phyloP scores from a whole-genome alignment of 352 stramenopile genomes.

The Globisporangium megalacanthum region DNA sequence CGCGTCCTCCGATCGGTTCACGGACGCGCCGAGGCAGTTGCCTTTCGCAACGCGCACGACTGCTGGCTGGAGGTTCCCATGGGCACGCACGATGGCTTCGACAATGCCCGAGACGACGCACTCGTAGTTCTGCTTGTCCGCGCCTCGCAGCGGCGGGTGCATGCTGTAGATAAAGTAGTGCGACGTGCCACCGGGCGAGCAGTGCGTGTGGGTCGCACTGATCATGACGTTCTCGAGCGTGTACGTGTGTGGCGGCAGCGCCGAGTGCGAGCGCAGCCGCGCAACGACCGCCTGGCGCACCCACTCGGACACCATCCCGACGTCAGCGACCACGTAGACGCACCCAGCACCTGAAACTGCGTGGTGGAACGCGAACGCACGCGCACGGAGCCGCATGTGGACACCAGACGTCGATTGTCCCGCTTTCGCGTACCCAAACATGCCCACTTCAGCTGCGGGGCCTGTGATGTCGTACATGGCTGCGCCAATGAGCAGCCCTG shows the following conservation, averaged over 20 bases:
- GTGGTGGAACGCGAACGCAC: conserved; percentile 76
- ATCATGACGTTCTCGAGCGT: conserved; percentile 80
- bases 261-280: conserved; percentile 42
- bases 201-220: conserved; percentile 91
- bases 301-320: conserved; percentile 87
- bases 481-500: conserved; percentile 50
- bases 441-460: conserved; percentile 73
- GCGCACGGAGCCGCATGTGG: conserved; percentile 80
- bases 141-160: conserved; percentile 65
- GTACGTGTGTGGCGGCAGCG: conserved; percentile 42
- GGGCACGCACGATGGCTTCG: conserved; percentile 68
- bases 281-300: conserved; percentile 77
- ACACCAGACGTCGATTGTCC: conserved; percentile 75
- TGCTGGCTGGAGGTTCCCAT: conserved; percentile 65
- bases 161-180: conserved; percentile 92
- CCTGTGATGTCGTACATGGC: conserved; percentile 86
- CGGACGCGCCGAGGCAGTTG: conserved; percentile 67
- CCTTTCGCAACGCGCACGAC: conserved; percentile 59
- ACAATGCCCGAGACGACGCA: conserved; percentile 88
- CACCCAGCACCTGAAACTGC: conserved; percentile 24
- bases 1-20: conserved; percentile 87
- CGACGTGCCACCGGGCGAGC: conserved; percentile 82
- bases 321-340: conserved; percentile 86
- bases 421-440: conserved; percentile 86
- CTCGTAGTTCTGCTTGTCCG: conserved; percentile 85